These are phyloP conservation scores for Mycena polygramma DNA, from an alignment of 768 basidiomycete species.

Conservation along the genomic window DNA sequence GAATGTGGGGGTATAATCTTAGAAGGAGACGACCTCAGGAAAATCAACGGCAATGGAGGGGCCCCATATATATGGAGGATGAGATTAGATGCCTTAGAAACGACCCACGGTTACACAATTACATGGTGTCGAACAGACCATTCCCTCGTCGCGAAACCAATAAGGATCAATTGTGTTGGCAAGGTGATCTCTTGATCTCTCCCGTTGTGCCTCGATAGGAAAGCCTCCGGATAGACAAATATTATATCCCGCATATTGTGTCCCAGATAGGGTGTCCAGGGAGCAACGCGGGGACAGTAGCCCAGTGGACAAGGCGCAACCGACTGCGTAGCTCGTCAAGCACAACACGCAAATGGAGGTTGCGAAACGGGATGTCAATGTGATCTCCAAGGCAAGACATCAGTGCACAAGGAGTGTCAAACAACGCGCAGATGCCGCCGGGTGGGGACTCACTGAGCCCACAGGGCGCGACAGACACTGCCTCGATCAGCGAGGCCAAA, in stretches of 20 bases:
- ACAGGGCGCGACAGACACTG: slow-evolving; percentile 19
- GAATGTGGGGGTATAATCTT: slow-evolving; percentile 49
- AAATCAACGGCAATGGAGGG: slow-evolving; percentile 14
- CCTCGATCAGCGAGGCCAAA: slow-evolving; percentile 24
- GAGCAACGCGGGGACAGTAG: too few species aligned
- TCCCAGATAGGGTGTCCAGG: too few species aligned
- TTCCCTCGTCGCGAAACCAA: slow-evolving; percentile 56
- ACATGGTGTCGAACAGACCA: slow-evolving; percentile 51
- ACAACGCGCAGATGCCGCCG: slow-evolving; percentile 25
- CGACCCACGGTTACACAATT: slow-evolving; percentile 64
- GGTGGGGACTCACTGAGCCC: not conserved
- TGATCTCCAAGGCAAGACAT: slow-evolving; percentile 33
- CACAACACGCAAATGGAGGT: slow-evolving; percentile 32
- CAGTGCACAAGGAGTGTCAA: slow-evolving; percentile 25
- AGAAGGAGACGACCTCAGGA: slow-evolving; percentile 45
- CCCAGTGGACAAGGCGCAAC: not conserved
- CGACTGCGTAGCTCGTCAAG: not conserved
- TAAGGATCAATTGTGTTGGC: slow-evolving; percentile 69
- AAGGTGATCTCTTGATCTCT: slow-evolving; percentile 65
- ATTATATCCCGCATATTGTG: not conserved
- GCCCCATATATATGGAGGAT: slow-evolving; percentile 52
- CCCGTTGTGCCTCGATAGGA: slow-evolving; percentile 42
- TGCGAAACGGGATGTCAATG: slow-evolving; percentile 32
- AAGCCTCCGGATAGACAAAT: slow-evolving; percentile 22
- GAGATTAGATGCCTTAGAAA: slow-evolving; percentile 60